phyloP scores from a whole-genome alignment of 2,329 filamentous ascomycete genomes.

The Exophiala spinifera region DNA sequence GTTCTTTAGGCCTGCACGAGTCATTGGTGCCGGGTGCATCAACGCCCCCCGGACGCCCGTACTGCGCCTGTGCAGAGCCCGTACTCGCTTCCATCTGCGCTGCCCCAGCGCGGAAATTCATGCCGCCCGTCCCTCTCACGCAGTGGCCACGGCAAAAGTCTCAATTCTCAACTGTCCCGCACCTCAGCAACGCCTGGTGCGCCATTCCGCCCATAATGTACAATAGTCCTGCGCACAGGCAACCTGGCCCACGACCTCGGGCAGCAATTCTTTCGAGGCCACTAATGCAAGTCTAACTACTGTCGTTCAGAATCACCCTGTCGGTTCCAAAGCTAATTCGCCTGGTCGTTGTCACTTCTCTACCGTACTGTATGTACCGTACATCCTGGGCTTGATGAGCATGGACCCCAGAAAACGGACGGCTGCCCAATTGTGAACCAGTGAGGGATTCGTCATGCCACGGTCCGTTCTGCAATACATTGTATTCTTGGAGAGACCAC shows the following conservation, averaged over 20 bases:
- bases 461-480: too few species aligned
- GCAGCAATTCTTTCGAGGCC: neutral
- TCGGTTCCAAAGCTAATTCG: conserved; percentile 4
- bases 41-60: too few species aligned
- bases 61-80: too few species aligned
- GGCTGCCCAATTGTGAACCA: too few species aligned
- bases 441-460: too few species aligned
- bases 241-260: neutral
- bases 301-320: conserved; percentile 4
- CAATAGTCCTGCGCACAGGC: too few species aligned
- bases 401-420: too few species aligned
- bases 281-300: conserved; percentile 17
- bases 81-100: conserved; percentile 6
- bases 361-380: neutral
- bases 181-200: conserved; percentile 7
- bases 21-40: neutral
- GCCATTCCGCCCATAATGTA: conserved; percentile 10
- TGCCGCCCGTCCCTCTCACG: too few species aligned
- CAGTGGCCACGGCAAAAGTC: neutral
- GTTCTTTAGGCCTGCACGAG: neutral
- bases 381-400: too few species aligned
- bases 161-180: neutral
- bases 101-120: too few species aligned
- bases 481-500: too few species aligned
- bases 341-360: neutral